Conservation (phyloP, 2,329 filamentous ascomycete genomes). For the Ceratocystis diversiconidia region DNA sequence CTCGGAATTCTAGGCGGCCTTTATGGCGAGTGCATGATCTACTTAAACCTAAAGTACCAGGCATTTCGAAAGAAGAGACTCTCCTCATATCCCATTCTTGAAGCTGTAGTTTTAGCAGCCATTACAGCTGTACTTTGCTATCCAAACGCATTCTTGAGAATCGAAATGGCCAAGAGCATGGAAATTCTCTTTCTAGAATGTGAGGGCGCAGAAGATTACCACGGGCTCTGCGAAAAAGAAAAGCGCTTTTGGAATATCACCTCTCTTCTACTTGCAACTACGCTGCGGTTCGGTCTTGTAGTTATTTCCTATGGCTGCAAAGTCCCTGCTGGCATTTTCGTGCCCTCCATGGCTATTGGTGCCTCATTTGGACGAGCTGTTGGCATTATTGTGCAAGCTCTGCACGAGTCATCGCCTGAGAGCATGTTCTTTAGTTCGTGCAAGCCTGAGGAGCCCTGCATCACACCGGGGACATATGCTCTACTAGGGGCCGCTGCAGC, state of each 20-base stretch:
- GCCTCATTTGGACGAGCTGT: conserved; percentile 86
- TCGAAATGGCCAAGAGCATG: conserved; percentile 99
- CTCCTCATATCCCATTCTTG: conserved; percentile 65
- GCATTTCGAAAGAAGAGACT: conserved; percentile 91
- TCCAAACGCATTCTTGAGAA: conserved; percentile 84
- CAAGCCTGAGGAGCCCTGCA: conserved; percentile 82
- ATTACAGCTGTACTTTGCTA: conserved; percentile 88
- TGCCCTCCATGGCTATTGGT: conserved; percentile 94
- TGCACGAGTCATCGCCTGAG: conserved; percentile 70
- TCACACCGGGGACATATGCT: conserved; percentile 93
- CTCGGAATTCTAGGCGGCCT: conserved; percentile 87
- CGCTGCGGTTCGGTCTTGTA: conserved; percentile 69
- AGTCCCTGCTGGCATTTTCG: conserved; percentile 93
- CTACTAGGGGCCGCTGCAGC: conserved; percentile 87
- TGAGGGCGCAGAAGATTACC: conserved; percentile 74
- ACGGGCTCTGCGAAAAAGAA: conserved; percentile 69
- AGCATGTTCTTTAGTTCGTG: conserved; percentile 81
- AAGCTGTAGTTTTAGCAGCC: conserved; percentile 70
- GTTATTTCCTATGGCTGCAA: conserved; percentile 97
- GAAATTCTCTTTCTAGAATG: conserved; percentile 93
- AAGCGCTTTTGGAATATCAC: conserved; percentile 66
- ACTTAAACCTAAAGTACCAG: conserved; percentile 86
- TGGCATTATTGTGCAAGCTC: conserved; percentile 83
- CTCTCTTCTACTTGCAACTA: conserved; percentile 64
- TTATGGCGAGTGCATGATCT: conserved; percentile 93